Evolutionary conservation across 1,284 basidiomycete genomes (phyloP), one percentile per base, ranked within the genome.

Genomic region (Trichosporon asahii): DNA sequence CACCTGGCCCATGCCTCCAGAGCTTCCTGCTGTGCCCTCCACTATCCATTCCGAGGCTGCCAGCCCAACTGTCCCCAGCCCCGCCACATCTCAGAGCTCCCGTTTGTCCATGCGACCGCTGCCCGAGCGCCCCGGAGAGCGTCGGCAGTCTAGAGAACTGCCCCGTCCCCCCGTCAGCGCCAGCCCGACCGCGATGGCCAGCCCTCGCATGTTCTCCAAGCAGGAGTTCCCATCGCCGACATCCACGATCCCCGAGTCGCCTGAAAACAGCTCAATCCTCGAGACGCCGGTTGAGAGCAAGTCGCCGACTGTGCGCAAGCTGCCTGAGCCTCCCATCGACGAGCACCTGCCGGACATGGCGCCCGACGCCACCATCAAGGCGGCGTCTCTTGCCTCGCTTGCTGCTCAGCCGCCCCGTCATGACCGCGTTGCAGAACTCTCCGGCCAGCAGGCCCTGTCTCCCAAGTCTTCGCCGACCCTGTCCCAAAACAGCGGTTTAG

Each of bases 361-460:
- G 29, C 21, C 33, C 21, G 63, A 25, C 37, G 63, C 63, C 37
- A 40, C 35, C 12, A 29, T 64, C 63, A 64, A 44, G 35, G 63
- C 63, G 3, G 31, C 35, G 6, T 64, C 63, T n/a, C 29, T 33
- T 6, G 57, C 29, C 3, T 61, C 66, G 5, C 66, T 70, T 14
- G 61, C 65, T 14, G 61, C 65, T 12, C 35, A 57, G 33, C 49
- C 49, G 15, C 23, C 60, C 27, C 65, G 69, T 4, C 69, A 70
- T 49, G 69, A 66, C n/a, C 60, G 69, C 3, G 61, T 70, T 49
- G 64, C 65, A 6, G 65, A 66, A 35, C 60, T 69, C 44, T 53
- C 53, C 1, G 65, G 29, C 7, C 37, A 65, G n/a, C 37, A 65
- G n/a, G 14, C 21, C 14, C 63, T 25, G 23, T 44, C 35, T 8